Base-by-base conservation (phyloP, 371 early-diverging fungal species). In the Rhizopus sp. region DNA sequence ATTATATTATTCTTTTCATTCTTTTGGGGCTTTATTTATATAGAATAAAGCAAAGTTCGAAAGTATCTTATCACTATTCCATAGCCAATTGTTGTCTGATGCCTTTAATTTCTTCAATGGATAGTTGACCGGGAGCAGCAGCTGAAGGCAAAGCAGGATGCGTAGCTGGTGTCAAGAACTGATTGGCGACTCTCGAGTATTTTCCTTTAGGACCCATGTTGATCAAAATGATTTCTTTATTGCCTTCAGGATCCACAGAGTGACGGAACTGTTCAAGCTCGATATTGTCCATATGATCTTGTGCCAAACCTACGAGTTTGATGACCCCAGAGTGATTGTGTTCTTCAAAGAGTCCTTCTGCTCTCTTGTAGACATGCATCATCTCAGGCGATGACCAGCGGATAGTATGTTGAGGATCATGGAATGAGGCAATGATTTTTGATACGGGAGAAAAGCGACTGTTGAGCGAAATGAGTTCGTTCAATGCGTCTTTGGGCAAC, bases 81-180 rank as follows among this genome's bases (percentile, higher is more conserved):
- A 87, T 50, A 40, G 81, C 15, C 84, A 80, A 39, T 73, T 65
- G 62, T 82, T 59, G 37, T 15, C 64, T 44, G 29, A 64, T 34
- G 35, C 10, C 7, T 46, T 30, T 67, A 47, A 97, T 87, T 57
- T 94, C 82, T 9, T 57, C 50, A 7, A 93, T 77, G 13, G 89
- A 81, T 37, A 97, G 72, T 77, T 97, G 96, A 23, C 97, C 97
- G 0, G 96, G 94, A 4, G 96, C 97, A 1, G 97, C 96, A 9
- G 75, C 75, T 5, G 72, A 64, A 0, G 92, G 84, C 44, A 96
- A 68, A 29, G 66, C 46, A 13, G 86, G 76, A 66, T 97, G 97
- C 0, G 96, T 96, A 12, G 93, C 93, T 8, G 97, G 97, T 7
- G 94, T 94, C 47, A 95, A 57, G 64, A 84, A 87, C 34, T 73